Evolutionary conservation across 371 early-diverging fungal genomes (phyloP).

Genomic region (Mucor irregularis): DNA sequence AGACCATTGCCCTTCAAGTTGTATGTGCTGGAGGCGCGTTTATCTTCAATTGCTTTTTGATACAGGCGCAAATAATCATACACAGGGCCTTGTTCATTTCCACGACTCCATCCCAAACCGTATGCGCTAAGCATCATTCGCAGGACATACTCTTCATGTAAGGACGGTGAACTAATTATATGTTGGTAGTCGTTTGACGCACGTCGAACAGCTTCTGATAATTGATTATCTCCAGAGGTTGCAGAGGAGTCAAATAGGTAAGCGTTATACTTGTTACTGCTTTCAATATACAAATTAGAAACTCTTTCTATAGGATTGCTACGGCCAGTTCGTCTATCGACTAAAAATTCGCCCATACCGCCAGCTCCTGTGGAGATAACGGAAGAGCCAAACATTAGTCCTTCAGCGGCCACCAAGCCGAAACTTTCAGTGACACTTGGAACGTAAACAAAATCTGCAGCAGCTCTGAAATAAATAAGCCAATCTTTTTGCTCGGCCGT

Average conservation of each 20-base stretch:
- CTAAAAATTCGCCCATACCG: conserved; percentile 57
- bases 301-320: conserved; percentile 13
- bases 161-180: conserved; percentile 18
- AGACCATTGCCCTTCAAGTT: background rate
- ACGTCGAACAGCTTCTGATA: conserved; percentile 48
- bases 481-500: conserved; percentile 49
- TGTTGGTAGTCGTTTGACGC: conserved; percentile 44
- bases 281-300: conserved; percentile 22
- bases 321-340: conserved; percentile 39
- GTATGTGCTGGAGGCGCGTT: conserved; percentile 2
- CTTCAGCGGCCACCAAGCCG: conserved; percentile 66
- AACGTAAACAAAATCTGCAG: conserved; percentile 64
- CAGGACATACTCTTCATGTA: conserved; percentile 43
- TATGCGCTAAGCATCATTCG: conserved; percentile 49
- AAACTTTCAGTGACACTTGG: conserved; percentile 64
- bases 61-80: conserved; percentile 52
- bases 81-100: conserved; percentile 41
- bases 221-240: background rate
- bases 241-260: conserved; percentile 52
- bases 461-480: conserved; percentile 56
- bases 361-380: conserved; percentile 63
- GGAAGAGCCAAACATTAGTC: conserved; percentile 60
- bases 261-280: conserved; percentile 48
- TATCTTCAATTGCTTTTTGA: conserved; percentile 21
- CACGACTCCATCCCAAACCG: conserved; percentile 50